A percentile compares a stretch with the other conserved stretches of the same genome.
These are phyloP conservation scores for Prosopis cineraria DNA, from an alignment of 306 rosid genomes.

Conservation along the genomic window DNA sequence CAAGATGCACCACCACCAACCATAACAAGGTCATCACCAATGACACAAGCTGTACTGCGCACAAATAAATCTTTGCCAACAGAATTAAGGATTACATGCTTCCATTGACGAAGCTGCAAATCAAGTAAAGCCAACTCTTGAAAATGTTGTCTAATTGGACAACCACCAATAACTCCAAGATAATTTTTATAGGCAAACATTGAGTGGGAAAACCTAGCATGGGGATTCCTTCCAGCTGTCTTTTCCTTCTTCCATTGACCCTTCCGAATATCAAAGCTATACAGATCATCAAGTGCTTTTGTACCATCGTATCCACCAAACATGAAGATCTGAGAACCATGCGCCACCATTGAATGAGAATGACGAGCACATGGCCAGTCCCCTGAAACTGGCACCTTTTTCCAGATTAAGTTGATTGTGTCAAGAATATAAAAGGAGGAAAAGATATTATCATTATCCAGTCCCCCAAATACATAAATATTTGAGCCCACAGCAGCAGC, in stretches of 20 bases:
- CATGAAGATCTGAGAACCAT: constrained; percentile 61
- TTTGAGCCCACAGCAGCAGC: constrained; percentile 69
- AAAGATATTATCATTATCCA: constrained; percentile 62
- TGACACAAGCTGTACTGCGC: constrained; percentile 71
- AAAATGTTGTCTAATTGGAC: constrained; percentile 77
- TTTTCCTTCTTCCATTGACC: constrained; percentile 75
- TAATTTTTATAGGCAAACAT: constrained; percentile 70
- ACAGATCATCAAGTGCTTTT: constrained; percentile 84
- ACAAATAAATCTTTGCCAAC: constrained; percentile 76
- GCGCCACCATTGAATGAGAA: constrained; percentile 89
- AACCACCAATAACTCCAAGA: constrained; percentile 91
- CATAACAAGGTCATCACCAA: constrained; percentile 74
- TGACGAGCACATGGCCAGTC: constrained; percentile 82
- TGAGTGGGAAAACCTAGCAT: constrained; percentile 92
- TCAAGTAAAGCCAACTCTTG: constrained; percentile 84
- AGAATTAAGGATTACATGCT: constrained; percentile 68
- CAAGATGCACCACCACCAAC: constrained; percentile 95
- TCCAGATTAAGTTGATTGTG: constrained; percentile 63
- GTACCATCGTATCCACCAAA: constrained; percentile 88
- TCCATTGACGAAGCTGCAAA: constrained; percentile 61
- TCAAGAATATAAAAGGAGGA: constrained; percentile 72
- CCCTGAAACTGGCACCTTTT: constrained; percentile 60
- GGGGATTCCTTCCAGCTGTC: constrained; percentile 71
- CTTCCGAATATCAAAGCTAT: constrained; percentile 63
- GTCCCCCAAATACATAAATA: constrained; percentile 93